Evolutionary conservation across 1,284 basidiomycete genomes (phyloP).

Genomic region (Puccinia hordei): DNA sequence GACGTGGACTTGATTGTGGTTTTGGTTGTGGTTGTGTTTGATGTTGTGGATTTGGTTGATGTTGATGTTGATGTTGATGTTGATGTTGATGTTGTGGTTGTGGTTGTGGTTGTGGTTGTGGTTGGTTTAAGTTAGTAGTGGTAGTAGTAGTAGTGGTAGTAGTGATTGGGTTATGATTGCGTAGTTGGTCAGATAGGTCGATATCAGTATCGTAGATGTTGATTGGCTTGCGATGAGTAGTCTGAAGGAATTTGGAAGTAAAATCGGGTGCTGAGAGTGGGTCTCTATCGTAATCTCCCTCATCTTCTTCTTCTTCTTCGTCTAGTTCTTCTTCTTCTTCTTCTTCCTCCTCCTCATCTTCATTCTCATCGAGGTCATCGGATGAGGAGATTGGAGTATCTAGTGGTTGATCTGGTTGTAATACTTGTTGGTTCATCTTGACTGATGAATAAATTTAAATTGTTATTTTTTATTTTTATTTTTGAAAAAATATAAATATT

Average conservation of each 20-base stretch:
- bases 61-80: neutral
- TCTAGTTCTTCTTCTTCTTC: constrained; percentile 23
- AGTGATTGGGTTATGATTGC: neutral
- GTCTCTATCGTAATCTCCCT: constrained; percentile 3
- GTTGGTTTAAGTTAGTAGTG: neutral
- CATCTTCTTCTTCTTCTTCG: constrained; percentile 22
- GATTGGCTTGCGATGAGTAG: constrained; percentile 1
- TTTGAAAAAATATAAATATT: too few species aligned
- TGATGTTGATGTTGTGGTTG: neutral
- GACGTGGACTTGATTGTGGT: too few species aligned
- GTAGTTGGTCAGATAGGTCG: neutral
- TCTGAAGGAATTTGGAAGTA: neutral
- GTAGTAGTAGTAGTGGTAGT: neutral
- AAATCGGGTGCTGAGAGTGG: constrained; percentile 5
- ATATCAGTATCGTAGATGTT: constrained; percentile 23
- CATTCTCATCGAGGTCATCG: constrained; percentile 11
- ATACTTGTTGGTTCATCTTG: too few species aligned
- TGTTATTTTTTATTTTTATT: too few species aligned
- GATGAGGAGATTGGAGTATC: constrained; percentile 14
- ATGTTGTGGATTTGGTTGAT: neutral
- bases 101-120: constrained; percentile 9
- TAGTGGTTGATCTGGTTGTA: neutral
- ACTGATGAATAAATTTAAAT: too few species aligned
- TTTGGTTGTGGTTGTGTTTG: neutral
- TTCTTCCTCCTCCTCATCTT: constrained; percentile 25